phyloP scores from a whole-genome alignment of 805 yeast genomes.

The Metschnikowia borealis region DNA sequence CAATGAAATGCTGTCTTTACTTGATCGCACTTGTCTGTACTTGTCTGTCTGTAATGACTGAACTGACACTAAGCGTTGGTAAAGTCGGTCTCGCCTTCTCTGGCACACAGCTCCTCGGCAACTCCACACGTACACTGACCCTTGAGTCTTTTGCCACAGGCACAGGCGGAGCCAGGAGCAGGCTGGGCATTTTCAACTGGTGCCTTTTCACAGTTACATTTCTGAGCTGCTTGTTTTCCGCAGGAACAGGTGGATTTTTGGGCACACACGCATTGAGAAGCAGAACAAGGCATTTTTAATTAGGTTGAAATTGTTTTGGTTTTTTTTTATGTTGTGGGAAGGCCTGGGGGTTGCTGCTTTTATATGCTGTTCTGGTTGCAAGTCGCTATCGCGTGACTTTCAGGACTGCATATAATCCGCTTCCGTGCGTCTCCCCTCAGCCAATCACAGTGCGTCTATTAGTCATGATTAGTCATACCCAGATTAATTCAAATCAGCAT shows the following conservation, averaged over 20 bases:
- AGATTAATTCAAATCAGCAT: too few species aligned
- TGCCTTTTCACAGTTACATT: slow-evolving; percentile 54
- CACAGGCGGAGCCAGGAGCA: slow-evolving; percentile 43
- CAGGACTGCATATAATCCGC: too few species aligned
- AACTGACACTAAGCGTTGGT: slow-evolving; percentile 23
- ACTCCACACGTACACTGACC: slow-evolving; percentile 55
- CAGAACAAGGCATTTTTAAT: slow-evolving; percentile 22
- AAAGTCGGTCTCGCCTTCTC: slow-evolving; percentile 60
- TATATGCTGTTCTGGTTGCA: slow-evolving; percentile 1
- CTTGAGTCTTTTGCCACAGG: slow-evolving; percentile 56
- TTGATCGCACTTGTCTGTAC: too few species aligned
- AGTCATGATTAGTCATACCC: too few species aligned
- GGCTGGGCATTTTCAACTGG: slow-evolving; percentile 48
- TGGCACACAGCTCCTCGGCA: slow-evolving; percentile 33
- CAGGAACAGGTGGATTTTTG: slow-evolving; percentile 61
- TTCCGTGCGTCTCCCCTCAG: too few species aligned
- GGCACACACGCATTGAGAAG: slow-evolving; percentile 54
- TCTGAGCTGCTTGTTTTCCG: slow-evolving; percentile 55
- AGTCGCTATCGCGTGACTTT: background rate
- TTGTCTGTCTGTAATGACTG: too few species aligned
- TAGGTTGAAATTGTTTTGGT: too few species aligned
- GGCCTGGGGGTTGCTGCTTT: background rate
- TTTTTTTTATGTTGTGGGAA: background rate
- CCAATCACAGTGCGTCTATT: too few species aligned
- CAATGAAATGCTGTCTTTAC: too few species aligned